phyloP scores from a whole-genome alignment of 2,329 filamentous ascomycete genomes.

The Macrophomina pseudophaseolina region DNA sequence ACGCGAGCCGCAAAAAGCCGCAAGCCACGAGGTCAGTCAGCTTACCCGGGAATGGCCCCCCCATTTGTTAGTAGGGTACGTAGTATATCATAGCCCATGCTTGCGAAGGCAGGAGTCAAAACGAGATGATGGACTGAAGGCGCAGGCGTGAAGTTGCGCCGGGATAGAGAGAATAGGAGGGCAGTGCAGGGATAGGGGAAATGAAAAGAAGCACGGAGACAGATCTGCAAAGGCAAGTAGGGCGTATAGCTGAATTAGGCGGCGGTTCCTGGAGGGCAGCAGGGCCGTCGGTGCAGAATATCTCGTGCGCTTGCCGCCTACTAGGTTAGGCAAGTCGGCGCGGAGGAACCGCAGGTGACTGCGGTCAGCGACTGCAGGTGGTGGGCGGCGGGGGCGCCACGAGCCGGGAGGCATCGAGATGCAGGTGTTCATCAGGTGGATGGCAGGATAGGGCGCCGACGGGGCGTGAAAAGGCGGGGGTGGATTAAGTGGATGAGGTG shows the following conservation, averaged over 20 bases:
- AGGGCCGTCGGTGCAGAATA: constrained; percentile 1
- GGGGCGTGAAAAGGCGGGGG: background rate
- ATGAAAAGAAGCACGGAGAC: background rate
- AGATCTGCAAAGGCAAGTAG: background rate
- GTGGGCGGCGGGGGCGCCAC: background rate
- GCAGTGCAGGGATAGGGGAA: no score
- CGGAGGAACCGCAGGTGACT: constrained; percentile 17
- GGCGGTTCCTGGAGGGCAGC: constrained; percentile 6
- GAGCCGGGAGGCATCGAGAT: background rate
- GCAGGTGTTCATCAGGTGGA: constrained; percentile 3
- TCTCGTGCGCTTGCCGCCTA: background rate
- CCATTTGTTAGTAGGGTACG: no score
- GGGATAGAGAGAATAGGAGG: no score
- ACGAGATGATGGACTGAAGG: no score
- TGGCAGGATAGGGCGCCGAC: background rate
- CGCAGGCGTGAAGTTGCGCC: no score
- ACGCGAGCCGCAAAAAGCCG: background rate
- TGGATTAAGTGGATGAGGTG: background rate
- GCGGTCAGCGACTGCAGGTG: constrained; percentile 15
- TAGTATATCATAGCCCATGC: no score
- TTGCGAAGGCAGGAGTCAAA: no score
- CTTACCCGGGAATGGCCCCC: background rate
- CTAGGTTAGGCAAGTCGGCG: constrained; percentile 1
- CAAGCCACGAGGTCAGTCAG: background rate
- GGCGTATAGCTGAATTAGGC: background rate